Evolutionary conservation across 2,329 filamentous ascomycete species (phyloP).

Genomic region (Berkeleyomyces basicola): DNA sequence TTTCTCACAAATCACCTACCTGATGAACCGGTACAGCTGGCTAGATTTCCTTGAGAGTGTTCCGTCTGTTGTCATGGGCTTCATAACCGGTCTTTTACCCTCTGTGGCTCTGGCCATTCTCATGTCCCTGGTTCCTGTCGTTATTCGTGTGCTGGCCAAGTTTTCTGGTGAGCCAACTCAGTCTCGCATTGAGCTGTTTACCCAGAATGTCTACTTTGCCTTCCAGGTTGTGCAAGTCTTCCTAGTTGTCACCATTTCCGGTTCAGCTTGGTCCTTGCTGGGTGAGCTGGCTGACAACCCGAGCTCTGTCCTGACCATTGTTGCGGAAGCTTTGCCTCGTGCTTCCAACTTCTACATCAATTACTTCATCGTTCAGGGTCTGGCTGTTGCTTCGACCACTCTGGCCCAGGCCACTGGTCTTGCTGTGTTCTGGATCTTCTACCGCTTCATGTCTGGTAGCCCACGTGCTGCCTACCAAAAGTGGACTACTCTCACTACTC

Average conservation of each 20-base stretch:
- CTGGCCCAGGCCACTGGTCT: slow-evolving; percentile 53
- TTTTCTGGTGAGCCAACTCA: slow-evolving; percentile 63
- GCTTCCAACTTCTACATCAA: slow-evolving; percentile 87
- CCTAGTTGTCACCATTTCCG: slow-evolving; percentile 67
- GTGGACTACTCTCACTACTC: slow-evolving; percentile 49
- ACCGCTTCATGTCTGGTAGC: slow-evolving; percentile 56
- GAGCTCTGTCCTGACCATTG: slow-evolving; percentile 39
- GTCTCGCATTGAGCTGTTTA: slow-evolving; percentile 70
- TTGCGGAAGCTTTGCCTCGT: slow-evolving; percentile 60
- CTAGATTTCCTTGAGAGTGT: slow-evolving; percentile 56
- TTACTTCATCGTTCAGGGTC: slow-evolving; percentile 74
- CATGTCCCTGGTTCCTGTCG: slow-evolving; percentile 69
- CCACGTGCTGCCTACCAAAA: slow-evolving; percentile 63
- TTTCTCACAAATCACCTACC: slow-evolving; percentile 66
- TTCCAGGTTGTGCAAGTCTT: slow-evolving; percentile 91
- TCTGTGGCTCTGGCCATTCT: slow-evolving; percentile 62
- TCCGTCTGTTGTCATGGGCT: slow-evolving; percentile 55
- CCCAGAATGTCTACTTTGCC: slow-evolving; percentile 79
- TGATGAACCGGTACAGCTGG: slow-evolving; percentile 51
- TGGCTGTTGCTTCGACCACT: slow-evolving; percentile 57
- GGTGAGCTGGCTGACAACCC: slow-evolving; percentile 48
- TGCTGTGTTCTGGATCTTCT: slow-evolving; percentile 49
- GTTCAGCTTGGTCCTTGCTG: slow-evolving; percentile 57
- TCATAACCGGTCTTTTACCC: slow-evolving; percentile 73
- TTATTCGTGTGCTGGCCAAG: slow-evolving; percentile 59